Base-by-base conservation (phyloP, 805 yeast species). In the Candida ponderosae region DNA sequence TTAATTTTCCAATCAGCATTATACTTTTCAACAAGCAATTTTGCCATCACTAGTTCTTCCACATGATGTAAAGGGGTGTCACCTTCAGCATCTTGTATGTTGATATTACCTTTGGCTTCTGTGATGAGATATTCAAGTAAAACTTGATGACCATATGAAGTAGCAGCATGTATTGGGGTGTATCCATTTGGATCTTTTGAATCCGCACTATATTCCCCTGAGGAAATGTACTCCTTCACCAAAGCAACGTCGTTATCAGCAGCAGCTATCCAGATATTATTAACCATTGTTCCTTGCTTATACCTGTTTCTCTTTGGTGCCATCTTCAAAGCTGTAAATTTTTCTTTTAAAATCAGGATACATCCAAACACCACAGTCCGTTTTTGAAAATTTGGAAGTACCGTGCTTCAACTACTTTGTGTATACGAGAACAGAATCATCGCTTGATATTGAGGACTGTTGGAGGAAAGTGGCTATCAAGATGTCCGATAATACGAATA, bases 91-190 rank as follows among this genome's bases (percentile, higher is more conserved):
- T 93, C 99, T 40, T 69, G 77, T 24, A 89, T 64, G 56, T 93
- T 88, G 18, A 88, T 72, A 53, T 93, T 80, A 6, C 96, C 97
- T 8, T 84, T 84, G 16, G 60, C 47, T 16, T 61, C 56, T 5
- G 48, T 47, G 5, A 83, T 57, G 33, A 87, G 65, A 44, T 70
- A 73, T 39, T 62, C 57, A 29, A 93, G 63, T 29, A 93, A 63
- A 9, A 81, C 88, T 3, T 62, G 48, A 54, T 90, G 89, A 8
- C 90, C 90, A 58, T 93, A 93, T 1, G 97, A 82, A 3, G 94
- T 95, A 2, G 98, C 97, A 1, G 99, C 99, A 57, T 93, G 99
- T 11, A 93, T 71, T 6, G 98, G 95, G 0, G 97, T 90, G 60
- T 94, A 93, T 1, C 99, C 99, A 51, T 89, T 86, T 1, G 85